Evolutionary conservation across 345 rosid genomes (phyloP), one percentile per base, ranked within the genome.

Genomic region (Carallia brachiata): DNA sequence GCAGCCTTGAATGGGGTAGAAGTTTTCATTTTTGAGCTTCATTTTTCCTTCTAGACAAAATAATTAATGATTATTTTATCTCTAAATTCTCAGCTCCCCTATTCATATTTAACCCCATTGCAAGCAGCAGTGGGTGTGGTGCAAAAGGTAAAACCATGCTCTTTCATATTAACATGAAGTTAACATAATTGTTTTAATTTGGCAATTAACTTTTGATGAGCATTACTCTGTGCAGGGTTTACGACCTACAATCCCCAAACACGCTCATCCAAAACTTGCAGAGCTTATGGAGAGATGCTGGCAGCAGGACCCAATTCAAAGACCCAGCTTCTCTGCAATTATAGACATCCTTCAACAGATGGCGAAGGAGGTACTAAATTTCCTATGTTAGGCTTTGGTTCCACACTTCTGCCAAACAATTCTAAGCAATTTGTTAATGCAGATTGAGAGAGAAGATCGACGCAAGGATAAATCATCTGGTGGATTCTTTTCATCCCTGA

Each of bases 71-170:
- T 31, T 52, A 44, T 61, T 32, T 57, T 28, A 6, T 34, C 61
- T 18, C 27, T 47, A 6, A 57, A 55, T 67, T 75, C 54, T 47
- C 91, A 92, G 98, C 86, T 92, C 40, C 96, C 98, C 47, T 92
- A 95, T 67, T 70, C 92, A 12, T 71, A 70, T 78, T 67, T 90
- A 67, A 89, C 97, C 73, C 98, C 96, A 57, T 72, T 95, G 73
- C 98, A 95, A 84, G 97, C 97, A 37, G 97, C 98, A 39, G 91
- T 90, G 6, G 96, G 97, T 23, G 97, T 92, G 72, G 97, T 90
- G 76, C 96, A 92, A 79, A 92, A 88, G 92, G 98, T 92, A 80
- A 4, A 27, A 13, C 30, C 31, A 19, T 63, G 28, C 9, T 12
- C 5, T 8, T 59, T 31, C 17, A 50, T 62, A 5, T 36, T 19